Evolutionary conservation across 1,284 basidiomycete species (phyloP).

Genomic region (Ustilago cynodontis): DNA sequence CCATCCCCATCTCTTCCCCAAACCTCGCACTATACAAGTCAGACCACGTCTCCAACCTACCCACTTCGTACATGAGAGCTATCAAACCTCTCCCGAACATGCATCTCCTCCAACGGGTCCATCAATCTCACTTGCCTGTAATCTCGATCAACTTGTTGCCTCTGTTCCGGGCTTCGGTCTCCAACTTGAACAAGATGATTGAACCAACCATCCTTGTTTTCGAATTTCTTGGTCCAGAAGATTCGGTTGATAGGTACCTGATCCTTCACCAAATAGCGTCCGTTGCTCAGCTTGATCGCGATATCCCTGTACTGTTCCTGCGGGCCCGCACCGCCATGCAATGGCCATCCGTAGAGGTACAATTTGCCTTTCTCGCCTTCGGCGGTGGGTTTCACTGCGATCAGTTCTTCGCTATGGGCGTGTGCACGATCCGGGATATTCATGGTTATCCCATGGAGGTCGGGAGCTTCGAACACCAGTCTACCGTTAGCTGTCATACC

Average conservation of each 20-base stretch:
- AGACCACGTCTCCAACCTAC: no score
- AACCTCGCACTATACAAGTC: no score
- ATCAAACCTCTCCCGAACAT: not conserved
- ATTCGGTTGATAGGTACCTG: not conserved
- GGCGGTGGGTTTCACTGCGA: not conserved
- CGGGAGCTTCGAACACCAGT: not conserved
- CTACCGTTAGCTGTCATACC: not conserved
- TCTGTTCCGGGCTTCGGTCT: not conserved
- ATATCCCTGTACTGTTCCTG: not conserved
- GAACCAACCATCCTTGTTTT: not conserved
- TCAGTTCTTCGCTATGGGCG: not conserved
- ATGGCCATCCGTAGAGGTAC: not conserved
- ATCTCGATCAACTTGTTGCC: not conserved
- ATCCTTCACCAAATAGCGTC: slow-evolving; percentile 1
- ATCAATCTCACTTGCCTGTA: not conserved
- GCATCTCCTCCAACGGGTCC: not conserved
- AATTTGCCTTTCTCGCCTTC: not conserved
- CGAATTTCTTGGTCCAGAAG: not conserved
- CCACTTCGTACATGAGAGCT: no score
- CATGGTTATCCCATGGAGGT: not conserved
- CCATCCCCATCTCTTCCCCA: no score
- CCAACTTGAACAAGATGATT: not conserved
- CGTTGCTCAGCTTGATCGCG: not conserved
- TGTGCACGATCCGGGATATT: not conserved
- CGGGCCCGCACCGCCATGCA: not conserved